phyloP scores from a whole-genome alignment of 441 rosid genomes.

The Croton laevigatus region DNA sequence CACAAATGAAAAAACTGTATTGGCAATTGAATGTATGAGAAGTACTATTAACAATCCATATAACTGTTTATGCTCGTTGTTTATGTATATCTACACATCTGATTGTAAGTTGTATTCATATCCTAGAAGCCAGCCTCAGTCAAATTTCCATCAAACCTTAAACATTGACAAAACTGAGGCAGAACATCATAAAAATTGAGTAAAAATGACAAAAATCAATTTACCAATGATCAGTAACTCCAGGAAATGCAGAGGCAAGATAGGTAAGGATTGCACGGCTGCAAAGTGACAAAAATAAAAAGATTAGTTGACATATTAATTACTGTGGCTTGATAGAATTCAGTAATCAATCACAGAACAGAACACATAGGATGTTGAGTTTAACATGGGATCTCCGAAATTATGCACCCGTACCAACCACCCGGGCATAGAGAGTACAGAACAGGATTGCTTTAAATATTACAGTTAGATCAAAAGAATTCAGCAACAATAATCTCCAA shows the following conservation, averaged over 20 bases:
- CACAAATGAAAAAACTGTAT: too few relatives aligned
- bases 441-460: too few relatives aligned
- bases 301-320: neutral
- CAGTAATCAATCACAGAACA: neutral
- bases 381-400: neutral
- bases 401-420: too few relatives aligned
- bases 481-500: neutral
- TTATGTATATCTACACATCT: too few relatives aligned
- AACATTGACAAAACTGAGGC: too few relatives aligned
- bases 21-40: too few relatives aligned
- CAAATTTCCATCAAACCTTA: slow-evolving; percentile 1
- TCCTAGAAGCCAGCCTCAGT: neutral
- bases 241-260: slow-evolving; percentile 71
- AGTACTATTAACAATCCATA: too few relatives aligned
- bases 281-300: slow-evolving; percentile 21
- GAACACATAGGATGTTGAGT: neutral
- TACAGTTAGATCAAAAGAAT: neutral
- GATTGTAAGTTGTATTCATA: neutral
- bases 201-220: slow-evolving; percentile 1
- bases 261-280: slow-evolving; percentile 81
- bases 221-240: slow-evolving; percentile 78
- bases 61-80: too few relatives aligned
- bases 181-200: neutral
- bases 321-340: neutral
- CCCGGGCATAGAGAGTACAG: too few relatives aligned